Percentiles rank a stretch among this genome's conserved stretches.
These are phyloP conservation scores for Boletus reticulatus DNA, from an alignment of 768 basidiomycete species.

Conservation along the genomic window DNA sequence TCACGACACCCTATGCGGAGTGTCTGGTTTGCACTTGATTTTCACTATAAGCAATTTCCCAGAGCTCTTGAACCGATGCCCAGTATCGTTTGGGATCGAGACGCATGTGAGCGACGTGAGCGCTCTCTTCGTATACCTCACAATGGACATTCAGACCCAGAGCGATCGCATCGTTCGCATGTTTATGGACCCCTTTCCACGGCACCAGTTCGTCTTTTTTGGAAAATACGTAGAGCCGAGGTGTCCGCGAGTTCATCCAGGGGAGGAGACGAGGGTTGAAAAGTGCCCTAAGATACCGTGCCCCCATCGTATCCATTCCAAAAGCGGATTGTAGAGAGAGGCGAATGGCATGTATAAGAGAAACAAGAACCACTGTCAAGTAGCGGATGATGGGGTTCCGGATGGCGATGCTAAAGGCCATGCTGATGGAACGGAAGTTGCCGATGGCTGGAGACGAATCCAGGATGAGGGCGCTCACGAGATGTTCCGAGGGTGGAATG, in stretches of 20 bases:
- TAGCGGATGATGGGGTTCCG: constrained; percentile 19
- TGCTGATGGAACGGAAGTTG: constrained; percentile 13
- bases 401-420: constrained; percentile 22
- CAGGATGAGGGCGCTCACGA: constrained; percentile 17
- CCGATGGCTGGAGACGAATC: constrained; percentile 22
- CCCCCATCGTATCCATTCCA: constrained; percentile 12
- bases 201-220: constrained; percentile 31
- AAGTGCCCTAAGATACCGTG: constrained; percentile 9
- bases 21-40: neutral
- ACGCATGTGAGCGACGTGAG: constrained; percentile 36
- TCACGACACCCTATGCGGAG: neutral
- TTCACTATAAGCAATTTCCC: constrained; percentile 15
- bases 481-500: neutral
- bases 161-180: constrained; percentile 23
- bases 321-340: constrained; percentile 11
- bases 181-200: constrained; percentile 23
- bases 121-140: constrained; percentile 34
- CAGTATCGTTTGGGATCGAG: constrained; percentile 29
- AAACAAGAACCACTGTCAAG: constrained; percentile 14
- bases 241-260: constrained; percentile 31
- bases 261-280: constrained; percentile 28
- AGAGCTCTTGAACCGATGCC: constrained; percentile 21
- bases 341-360: constrained; percentile 8
- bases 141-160: constrained; percentile 25
- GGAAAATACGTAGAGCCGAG: constrained; percentile 37